Evolutionary conservation across 1,139 yeast genomes (phyloP).

Genomic region (Hyphopichia khmerensis): DNA sequence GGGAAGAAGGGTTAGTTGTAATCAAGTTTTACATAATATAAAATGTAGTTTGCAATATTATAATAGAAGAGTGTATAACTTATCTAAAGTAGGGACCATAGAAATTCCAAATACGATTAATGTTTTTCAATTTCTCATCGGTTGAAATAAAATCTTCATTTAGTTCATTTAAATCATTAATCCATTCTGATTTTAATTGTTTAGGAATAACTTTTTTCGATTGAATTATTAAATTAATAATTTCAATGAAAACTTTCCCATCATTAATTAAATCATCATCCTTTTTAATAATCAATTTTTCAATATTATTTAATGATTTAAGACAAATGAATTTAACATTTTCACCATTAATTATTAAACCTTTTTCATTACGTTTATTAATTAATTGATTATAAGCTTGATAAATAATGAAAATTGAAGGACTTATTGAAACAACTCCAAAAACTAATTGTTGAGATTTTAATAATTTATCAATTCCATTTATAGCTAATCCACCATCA

Average conservation of each 20-base stretch:
- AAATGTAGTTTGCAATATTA: too few species aligned
- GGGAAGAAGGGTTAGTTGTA: too few species aligned
- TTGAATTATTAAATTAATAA: slow-evolving; percentile 49
- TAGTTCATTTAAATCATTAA: slow-evolving; percentile 55
- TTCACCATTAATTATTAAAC: slow-evolving; percentile 37
- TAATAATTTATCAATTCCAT: slow-evolving; percentile 84
- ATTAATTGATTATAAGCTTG: slow-evolving; percentile 28
- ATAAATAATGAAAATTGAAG: slow-evolving; percentile 64
- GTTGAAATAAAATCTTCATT: slow-evolving; percentile 27
- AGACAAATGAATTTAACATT: slow-evolving; percentile 44
- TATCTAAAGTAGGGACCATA: slow-evolving; percentile 42
- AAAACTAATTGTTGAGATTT: slow-evolving; percentile 91
- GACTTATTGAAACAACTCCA: slow-evolving; percentile 87
- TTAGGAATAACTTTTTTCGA: slow-evolving; percentile 51
- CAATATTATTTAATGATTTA: slow-evolving; percentile 56
- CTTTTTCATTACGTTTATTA: slow-evolving; percentile 25
- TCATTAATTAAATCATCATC: slow-evolving; percentile 13
- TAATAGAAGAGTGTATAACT: too few species aligned
- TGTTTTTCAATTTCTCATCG: slow-evolving; percentile 38
- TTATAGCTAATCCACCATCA: slow-evolving; percentile 87
- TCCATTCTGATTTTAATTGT: slow-evolving; percentile 48
- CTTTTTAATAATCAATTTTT: slow-evolving; percentile 43
- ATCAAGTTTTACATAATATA: too few species aligned
- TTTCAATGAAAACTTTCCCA: slow-evolving; percentile 59
- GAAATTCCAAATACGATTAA: slow-evolving; percentile 56